Evolutionary conservation across 441 rosid species (phyloP).

Genomic region (Brassica balearica): DNA sequence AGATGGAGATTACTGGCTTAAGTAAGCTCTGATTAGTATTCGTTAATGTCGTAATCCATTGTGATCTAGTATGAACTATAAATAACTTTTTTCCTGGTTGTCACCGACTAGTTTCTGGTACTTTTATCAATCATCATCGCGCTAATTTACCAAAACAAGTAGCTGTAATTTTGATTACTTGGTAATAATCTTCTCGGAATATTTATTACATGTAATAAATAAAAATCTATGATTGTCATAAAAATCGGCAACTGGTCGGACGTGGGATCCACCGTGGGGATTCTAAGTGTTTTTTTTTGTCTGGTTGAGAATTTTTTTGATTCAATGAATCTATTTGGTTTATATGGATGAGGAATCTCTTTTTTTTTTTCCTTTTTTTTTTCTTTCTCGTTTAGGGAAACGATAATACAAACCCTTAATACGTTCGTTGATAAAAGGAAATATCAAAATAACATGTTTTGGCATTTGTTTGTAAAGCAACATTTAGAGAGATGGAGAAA

Average conservation of each 20-base stretch:
- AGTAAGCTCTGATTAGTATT: not conserved
- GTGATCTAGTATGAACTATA: not conserved
- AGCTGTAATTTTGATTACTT: not conserved
- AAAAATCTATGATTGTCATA: no score
- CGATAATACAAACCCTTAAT: not conserved
- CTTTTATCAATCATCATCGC: not conserved
- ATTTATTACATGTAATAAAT: not conserved
- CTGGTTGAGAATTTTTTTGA: conserved; percentile 36
- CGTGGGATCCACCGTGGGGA: conserved; percentile 40
- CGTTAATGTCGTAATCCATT: conserved; percentile 10
- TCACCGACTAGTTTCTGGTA: not conserved
- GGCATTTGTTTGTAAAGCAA: not conserved
- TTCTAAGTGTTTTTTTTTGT: conserved; percentile 21
- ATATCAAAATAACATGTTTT: not conserved
- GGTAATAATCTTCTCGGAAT: not conserved
- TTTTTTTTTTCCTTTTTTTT: not conserved
- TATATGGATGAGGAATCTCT: conserved; percentile 37
- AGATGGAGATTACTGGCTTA: conserved; percentile 5
- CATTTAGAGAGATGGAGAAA: not conserved
- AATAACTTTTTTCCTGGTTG: no score
- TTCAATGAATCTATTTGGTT: conserved; percentile 38
- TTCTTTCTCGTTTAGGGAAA: not conserved
- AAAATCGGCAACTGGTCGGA: conserved; percentile 35
- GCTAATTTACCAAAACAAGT: not conserved
- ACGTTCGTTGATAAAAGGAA: not conserved